These are phyloP conservation scores for Penicillium capsulatum DNA, from an alignment of 2,329 filamentous ascomycete genomes.

Conservation along the genomic window DNA sequence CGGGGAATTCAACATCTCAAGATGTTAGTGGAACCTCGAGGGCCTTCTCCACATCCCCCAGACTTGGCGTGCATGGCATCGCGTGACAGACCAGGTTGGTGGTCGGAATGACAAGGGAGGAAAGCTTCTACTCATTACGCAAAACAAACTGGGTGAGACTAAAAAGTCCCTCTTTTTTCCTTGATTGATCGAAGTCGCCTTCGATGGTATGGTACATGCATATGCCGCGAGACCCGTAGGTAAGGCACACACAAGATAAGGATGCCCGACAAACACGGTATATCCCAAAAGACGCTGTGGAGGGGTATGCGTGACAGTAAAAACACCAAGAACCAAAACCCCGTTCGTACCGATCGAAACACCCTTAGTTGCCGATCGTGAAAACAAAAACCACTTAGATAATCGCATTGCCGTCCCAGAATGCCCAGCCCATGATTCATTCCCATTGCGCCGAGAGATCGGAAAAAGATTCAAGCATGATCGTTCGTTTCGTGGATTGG, in stretches of 20 bases:
- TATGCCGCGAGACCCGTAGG: no score
- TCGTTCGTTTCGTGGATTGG: conserved; percentile 25
- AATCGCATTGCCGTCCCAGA: conserved; percentile 23
- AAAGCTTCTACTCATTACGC: no score
- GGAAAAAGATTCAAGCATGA: conserved; percentile 20
- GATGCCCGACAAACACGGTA: conserved; percentile 13
- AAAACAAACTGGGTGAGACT: neutral
- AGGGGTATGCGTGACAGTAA: conserved; percentile 19
- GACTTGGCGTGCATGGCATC: no score
- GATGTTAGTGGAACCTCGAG: no score
- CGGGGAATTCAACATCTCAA: no score
- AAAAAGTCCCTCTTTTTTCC: conserved; percentile 21
- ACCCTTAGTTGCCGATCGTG: conserved; percentile 20
- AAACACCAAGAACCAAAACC: conserved; percentile 11
- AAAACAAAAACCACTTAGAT: conserved; percentile 20
- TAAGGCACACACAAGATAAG: conserved; percentile 4
- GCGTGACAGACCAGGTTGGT: no score
- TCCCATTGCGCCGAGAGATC: conserved; percentile 25
- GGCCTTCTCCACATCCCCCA: no score
- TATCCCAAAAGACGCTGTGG: conserved; percentile 21
- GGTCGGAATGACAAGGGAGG: no score
- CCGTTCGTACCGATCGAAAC: conserved; percentile 5
- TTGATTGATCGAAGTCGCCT: conserved; percentile 15
- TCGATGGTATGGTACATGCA: conserved; percentile 18
- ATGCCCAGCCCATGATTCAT: conserved; percentile 22